A percentile compares a stretch with the other conserved stretches of the same genome.
Conservation (phyloP, 495 filamentous ascomycete species). For the Cenococcum geophilum region DNA sequence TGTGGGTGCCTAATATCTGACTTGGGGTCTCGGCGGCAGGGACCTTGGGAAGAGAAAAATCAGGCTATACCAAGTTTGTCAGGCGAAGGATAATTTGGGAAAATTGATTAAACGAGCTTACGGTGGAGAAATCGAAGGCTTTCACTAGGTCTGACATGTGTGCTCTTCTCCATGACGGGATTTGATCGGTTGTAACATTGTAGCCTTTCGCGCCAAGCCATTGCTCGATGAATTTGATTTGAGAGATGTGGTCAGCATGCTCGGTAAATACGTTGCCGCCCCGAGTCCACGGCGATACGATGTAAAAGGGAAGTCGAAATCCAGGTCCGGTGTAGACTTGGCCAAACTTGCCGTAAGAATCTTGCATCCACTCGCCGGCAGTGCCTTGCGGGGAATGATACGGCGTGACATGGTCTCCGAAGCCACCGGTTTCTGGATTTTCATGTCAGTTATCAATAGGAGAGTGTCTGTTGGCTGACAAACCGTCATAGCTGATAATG, state of each 20-base stretch:
- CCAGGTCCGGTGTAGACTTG: slow-evolving; percentile 49
- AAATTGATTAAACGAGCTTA: not conserved
- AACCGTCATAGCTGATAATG: slow-evolving; percentile 48
- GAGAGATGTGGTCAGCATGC: slow-evolving; percentile 52
- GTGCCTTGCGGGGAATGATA: slow-evolving; percentile 49
- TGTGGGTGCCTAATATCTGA: slow-evolving; percentile 38
- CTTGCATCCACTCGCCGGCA: slow-evolving; percentile 51
- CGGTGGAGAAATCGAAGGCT: slow-evolving; percentile 48
- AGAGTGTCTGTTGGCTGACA: not conserved
- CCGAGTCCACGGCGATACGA: slow-evolving; percentile 54
- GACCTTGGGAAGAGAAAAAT: slow-evolving; percentile 43
- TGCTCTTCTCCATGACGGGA: slow-evolving; percentile 47
- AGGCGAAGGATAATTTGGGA: not conserved
- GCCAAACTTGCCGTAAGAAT: slow-evolving; percentile 45
- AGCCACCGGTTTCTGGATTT: slow-evolving; percentile 47
- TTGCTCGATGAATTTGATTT: slow-evolving; percentile 52
- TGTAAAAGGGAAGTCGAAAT: slow-evolving; percentile 51
- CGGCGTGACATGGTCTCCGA: slow-evolving; percentile 50
- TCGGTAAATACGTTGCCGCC: slow-evolving; percentile 51
- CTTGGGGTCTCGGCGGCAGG: slow-evolving; percentile 42
- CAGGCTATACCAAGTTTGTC: slow-evolving; percentile 29
- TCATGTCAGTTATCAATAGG: not conserved
- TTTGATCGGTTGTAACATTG: slow-evolving; percentile 45
- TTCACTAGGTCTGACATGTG: slow-evolving; percentile 53
- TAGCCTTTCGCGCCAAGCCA: slow-evolving; percentile 48